Conservation (phyloP, 805 yeast genomes). For the Saturnispora sekii region DNA sequence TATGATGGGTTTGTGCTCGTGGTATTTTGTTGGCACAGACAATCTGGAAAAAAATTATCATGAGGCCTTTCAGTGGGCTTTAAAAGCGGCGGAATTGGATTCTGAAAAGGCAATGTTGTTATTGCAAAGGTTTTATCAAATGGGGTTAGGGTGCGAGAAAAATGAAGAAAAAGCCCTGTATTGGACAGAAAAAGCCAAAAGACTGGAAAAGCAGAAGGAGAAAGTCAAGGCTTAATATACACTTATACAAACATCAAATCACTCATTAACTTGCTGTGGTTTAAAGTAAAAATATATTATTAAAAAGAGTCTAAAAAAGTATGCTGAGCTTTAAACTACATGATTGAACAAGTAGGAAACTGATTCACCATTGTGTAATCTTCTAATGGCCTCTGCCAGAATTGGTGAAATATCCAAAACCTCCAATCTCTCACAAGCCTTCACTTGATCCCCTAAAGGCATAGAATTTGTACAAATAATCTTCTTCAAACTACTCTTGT, state of each 20-base stretch:
- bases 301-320: neutral
- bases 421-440: constrained; percentile 57
- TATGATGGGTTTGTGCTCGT: constrained; percentile 91
- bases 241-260: neutral
- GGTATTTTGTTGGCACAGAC: constrained; percentile 90
- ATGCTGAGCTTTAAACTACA: constrained; percentile 19
- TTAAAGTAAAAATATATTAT: too few relatives aligned
- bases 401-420: constrained; percentile 79
- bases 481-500: constrained; percentile 52
- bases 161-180: constrained; percentile 47
- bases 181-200: constrained; percentile 74
- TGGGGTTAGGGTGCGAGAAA: constrained; percentile 75
- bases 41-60: constrained; percentile 72
- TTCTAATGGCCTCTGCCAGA: constrained; percentile 86
- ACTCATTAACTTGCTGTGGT: neutral
- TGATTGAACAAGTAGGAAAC: constrained; percentile 79
- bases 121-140: constrained; percentile 72
- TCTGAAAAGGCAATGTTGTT: constrained; percentile 78
- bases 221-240: neutral
- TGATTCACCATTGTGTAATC: constrained; percentile 94
- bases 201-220: neutral
- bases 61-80: constrained; percentile 94
- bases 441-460: constrained; percentile 61
- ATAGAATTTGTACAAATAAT: constrained; percentile 92
- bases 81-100: constrained; percentile 69